These are phyloP conservation scores for Lupinus albus DNA, from an alignment of 306 rosid species.

Conservation along the genomic window DNA sequence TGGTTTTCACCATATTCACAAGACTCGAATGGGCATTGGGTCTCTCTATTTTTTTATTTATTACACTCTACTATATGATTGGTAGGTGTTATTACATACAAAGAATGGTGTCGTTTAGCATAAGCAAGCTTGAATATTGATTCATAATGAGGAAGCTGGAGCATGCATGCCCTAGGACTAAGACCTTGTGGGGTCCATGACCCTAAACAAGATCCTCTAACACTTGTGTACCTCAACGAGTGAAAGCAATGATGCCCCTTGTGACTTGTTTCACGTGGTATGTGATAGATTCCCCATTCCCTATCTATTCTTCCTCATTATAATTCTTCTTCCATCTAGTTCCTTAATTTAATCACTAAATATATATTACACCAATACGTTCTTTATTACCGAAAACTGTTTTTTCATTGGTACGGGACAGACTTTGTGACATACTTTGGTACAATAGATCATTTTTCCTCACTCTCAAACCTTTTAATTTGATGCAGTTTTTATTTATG, in stretches of 20 bases:
- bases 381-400: too few species aligned
- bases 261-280: conserved; percentile 34
- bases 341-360: conserved; percentile 6
- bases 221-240: conserved; percentile 34
- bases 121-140: conserved; percentile 43
- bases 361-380: not conserved
- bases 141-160: conserved; percentile 36
- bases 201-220: conserved; percentile 28
- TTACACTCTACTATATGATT: conserved; percentile 12
- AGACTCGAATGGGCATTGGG: too few species aligned
- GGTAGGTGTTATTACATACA: conserved; percentile 19
- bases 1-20: too few species aligned
- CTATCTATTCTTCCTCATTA: conserved; percentile 24
- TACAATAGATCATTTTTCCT: too few species aligned
- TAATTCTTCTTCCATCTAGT: conserved; percentile 19
- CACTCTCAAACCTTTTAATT: conserved; percentile 23
- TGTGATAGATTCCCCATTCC: conserved; percentile 37
- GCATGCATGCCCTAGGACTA: conserved; percentile 34
- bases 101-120: conserved; percentile 44
- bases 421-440: too few species aligned
- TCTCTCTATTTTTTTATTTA: conserved; percentile 10
- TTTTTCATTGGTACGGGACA: too few species aligned
- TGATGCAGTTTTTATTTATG: conserved; percentile 37
- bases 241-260: conserved; percentile 41
- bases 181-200: conserved; percentile 32